Conservation (phyloP, 192 early-diverging fungal genomes). For the Pilobolus umbonatus region DNA sequence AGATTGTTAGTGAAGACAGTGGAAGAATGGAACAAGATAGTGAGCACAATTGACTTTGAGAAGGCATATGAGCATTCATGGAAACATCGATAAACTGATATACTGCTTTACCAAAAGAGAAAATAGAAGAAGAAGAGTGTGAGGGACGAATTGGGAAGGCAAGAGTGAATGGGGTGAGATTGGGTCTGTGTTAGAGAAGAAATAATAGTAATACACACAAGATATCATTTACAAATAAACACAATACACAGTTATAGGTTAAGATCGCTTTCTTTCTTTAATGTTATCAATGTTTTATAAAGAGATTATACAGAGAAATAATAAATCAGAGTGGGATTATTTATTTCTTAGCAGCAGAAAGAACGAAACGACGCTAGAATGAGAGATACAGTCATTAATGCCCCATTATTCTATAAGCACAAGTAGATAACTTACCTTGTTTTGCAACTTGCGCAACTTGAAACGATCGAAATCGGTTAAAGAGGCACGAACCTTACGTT, state of each 20-base stretch:
- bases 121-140: too few species aligned
- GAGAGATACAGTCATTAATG: not conserved
- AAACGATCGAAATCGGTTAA: slow-evolving; percentile 97
- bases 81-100: slow-evolving; percentile 1
- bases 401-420: not conserved
- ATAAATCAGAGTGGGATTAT: not conserved
- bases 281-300: not conserved
- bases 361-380: slow-evolving; percentile 28
- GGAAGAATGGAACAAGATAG: slow-evolving; percentile 25
- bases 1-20: slow-evolving; percentile 22
- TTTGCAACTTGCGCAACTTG: slow-evolving; percentile 94
- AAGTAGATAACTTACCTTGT: slow-evolving; percentile 56
- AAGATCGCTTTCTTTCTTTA: not conserved
- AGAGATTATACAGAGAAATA: not conserved
- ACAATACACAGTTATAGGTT: too few species aligned
- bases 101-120: too few species aligned
- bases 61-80: slow-evolving; percentile 6
- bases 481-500: slow-evolving; percentile 70
- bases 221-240: too few species aligned
- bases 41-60: slow-evolving; percentile 12
- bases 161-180: too few species aligned
- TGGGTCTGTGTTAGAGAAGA: too few species aligned
- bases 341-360: slow-evolving; percentile 26
- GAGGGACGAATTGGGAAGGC: too few species aligned
- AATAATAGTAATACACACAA: too few species aligned